Percentiles rank a stretch among this genome's conserved stretches.
Conservation (phyloP, 257 asterid genomes). For the Solanum pinnatisectum region DNA sequence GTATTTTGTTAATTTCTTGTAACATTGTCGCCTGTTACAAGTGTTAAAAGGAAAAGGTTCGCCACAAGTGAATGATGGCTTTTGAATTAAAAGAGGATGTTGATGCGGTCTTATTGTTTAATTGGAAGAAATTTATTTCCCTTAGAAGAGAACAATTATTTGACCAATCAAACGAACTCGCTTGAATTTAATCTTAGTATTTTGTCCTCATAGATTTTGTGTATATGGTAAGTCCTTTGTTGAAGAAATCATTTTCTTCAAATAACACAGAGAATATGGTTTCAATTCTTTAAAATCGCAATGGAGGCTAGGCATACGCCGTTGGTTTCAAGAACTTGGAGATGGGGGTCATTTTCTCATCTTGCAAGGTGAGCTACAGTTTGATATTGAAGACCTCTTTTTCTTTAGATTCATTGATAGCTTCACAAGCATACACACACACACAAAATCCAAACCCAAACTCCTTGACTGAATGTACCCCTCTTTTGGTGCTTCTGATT, state of each 20-base stretch:
- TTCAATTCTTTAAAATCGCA: not conserved
- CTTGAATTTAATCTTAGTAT: not conserved
- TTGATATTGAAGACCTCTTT: not conserved
- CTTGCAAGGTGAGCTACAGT: not conserved
- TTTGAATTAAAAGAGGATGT: not conserved
- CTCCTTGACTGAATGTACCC: not conserved
- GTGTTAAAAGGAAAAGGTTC: not conserved
- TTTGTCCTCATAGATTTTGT: not conserved
- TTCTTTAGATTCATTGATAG: not conserved
- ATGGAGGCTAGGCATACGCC: not conserved
- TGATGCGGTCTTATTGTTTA: not conserved
- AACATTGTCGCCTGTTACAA: not conserved
- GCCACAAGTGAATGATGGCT: not conserved
- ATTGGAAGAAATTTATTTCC: not conserved
- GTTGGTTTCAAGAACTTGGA: not conserved
- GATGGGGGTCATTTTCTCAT: not conserved
- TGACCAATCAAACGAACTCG: not conserved
- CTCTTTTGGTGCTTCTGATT: not conserved
- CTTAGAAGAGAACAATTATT: not conserved
- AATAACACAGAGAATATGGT: not conserved
- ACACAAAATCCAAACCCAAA: not conserved
- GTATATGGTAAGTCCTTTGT: not conserved
- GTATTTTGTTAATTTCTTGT: not conserved
- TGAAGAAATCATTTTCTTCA: not conserved
- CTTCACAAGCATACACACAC: not conserved